A percentile compares a stretch with the other conserved stretches of the same genome.
Conservation (phyloP, 2,329 filamentous ascomycete species). For the Calycina herbarum region DNA sequence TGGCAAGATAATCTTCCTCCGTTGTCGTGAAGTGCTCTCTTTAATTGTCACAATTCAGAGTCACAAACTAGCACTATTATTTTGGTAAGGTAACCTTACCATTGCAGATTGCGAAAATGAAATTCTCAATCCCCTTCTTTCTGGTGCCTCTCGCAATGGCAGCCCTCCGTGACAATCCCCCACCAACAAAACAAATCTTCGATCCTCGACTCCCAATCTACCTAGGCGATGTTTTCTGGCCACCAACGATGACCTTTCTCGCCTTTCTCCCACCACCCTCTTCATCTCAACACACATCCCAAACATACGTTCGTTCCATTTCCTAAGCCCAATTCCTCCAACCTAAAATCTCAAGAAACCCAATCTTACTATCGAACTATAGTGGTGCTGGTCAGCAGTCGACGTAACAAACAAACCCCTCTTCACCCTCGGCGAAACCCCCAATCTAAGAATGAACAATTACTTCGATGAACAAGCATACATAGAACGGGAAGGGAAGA, state of each 20-base stretch:
- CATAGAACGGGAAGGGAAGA: slow-evolving; percentile 26
- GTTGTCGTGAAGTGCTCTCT: no score
- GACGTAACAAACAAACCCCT: slow-evolving; percentile 22
- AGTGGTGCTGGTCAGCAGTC: slow-evolving; percentile 30
- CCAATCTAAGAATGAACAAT: slow-evolving; percentile 27
- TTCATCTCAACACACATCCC: slow-evolving; percentile 15
- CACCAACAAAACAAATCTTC: slow-evolving; percentile 12
- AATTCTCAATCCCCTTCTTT: slow-evolving; percentile 11
- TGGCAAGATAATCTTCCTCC: background rate
- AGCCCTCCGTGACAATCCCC: slow-evolving; percentile 7
- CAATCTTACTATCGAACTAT: background rate
- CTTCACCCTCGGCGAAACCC: slow-evolving; percentile 27
- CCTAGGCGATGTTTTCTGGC: slow-evolving; percentile 34
- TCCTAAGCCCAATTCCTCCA: background rate
- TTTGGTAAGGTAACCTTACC: background rate
- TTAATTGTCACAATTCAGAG: background rate
- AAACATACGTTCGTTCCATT: slow-evolving; percentile 14
- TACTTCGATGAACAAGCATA: slow-evolving; percentile 31
- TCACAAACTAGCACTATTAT: no score
- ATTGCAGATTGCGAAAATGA: slow-evolving; percentile 20
- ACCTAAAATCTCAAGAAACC: background rate
- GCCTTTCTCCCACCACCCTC: slow-evolving; percentile 28
- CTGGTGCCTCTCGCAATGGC: slow-evolving; percentile 13
- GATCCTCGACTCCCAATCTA: slow-evolving; percentile 31
- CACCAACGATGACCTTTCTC: slow-evolving; percentile 33